Percentiles rank a stretch among this genome's conserved stretches.
Evolutionary conservation across 2,329 filamentous ascomycete species (phyloP).

Genomic region (Alternaria arbusti): DNA sequence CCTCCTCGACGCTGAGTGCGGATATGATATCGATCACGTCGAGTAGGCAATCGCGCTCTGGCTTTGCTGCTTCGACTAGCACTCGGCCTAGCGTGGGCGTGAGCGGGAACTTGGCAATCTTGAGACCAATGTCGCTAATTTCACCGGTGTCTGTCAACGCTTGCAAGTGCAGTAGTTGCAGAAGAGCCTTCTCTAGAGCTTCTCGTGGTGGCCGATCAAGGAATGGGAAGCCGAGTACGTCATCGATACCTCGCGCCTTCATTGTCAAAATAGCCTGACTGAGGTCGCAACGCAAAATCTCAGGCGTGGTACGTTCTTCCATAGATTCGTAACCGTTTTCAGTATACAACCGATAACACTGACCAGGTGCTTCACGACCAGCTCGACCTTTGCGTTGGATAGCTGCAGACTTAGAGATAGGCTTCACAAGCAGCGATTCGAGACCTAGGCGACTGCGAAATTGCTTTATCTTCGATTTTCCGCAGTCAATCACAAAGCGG

Average conservation of each 20-base stretch:
- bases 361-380: conserved; percentile 87
- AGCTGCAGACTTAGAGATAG: conserved; percentile 91
- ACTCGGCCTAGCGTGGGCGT: conserved; percentile 82
- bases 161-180: conserved; percentile 79
- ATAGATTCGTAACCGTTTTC: conserved; percentile 74
- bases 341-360: conserved; percentile 89
- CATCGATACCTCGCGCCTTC: conserved; percentile 86
- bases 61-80: conserved; percentile 76
- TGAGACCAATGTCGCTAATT: conserved; percentile 75
- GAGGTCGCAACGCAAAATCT: conserved; percentile 90
- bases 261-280: conserved; percentile 87
- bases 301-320: conserved; percentile 77
- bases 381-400: conserved; percentile 91
- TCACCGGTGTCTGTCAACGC: conserved; percentile 74
- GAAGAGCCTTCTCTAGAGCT: conserved; percentile 78
- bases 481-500: conserved; percentile 87
- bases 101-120: conserved; percentile 83
- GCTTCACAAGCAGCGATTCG: conserved; percentile 87
- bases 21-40: conserved; percentile 86
- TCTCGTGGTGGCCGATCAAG: conserved; percentile 81
- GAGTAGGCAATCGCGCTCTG: conserved; percentile 73
- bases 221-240: conserved; percentile 82
- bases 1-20: conserved; percentile 68
- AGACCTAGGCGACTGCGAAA: conserved; percentile 84
- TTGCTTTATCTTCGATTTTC: conserved; percentile 93